Evolutionary conservation across 306 rosid species (phyloP), one percentile per base, ranked within the genome.

Genomic region (Inga laurina): DNA sequence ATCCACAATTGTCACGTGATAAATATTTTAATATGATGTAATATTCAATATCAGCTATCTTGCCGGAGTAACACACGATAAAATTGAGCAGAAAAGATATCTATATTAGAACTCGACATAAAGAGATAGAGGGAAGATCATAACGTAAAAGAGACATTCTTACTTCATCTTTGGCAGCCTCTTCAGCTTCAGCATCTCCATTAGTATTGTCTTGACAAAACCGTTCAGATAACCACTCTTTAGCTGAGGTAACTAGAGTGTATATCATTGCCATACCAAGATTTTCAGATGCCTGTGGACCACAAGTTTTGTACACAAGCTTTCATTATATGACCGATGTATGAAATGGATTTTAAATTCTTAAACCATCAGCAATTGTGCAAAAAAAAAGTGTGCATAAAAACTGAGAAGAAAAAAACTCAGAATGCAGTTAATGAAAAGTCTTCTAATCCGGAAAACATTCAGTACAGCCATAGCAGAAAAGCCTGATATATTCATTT

Each of bases 221-320:
- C 75, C 65, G 90, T 61, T 97, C 98, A 78, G 91, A 81, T 81
- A 97, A 90, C 99, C 98, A 94, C 88, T 97, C 98, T 90, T 94
- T 92, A 72, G 94, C 94, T 85, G 99, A 92, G 87, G 94, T 79
- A 81, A 97, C 92, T 46, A 97, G 91, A 8, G 99, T 97, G 87
- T 97, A 97, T n/a, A 97, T 86, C 99, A 97, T 97, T 75, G 99
- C 97, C 99, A 97, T 97, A 69, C 98, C 99, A 84, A 97, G 99
- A 88, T 92, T 94, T 90, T 97, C 99, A 83, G 97, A 90, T 71
- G 98, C 99, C 99, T 97, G 89, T 49, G 72, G 72, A 89, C 73
- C 85, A 86, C 65, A 80, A 79, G 69, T 75, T 59, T 79, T 37
- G 68, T 84, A 27, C 80, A 87, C 27, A 78, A 79, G 67, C 52